Evolutionary conservation across 1,284 basidiomycete genomes (phyloP).

Genomic region (Cystobasidium pallidum): DNA sequence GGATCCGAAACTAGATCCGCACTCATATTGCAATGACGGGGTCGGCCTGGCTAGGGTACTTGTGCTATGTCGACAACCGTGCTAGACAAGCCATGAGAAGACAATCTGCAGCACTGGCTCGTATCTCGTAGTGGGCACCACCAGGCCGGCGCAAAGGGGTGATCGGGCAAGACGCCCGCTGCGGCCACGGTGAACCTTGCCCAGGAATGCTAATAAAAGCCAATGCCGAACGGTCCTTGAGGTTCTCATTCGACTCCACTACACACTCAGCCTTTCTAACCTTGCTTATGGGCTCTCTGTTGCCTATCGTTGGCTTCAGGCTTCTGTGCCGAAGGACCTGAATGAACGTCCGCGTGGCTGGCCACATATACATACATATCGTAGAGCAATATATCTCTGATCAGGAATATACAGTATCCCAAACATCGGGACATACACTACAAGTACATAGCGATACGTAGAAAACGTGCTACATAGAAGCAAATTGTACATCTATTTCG

Average conservation of each 20-base stretch:
- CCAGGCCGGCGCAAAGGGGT: not conserved
- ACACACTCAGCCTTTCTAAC: not conserved
- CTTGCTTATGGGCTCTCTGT: not conserved
- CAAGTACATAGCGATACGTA: not conserved
- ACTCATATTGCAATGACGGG: conserved; percentile 22
- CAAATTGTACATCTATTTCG: no score
- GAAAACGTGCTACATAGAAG: conserved; percentile 1
- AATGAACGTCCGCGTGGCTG: no score
- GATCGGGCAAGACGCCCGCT: not conserved
- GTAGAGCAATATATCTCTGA: no score
- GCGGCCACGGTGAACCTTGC: conserved; percentile 1
- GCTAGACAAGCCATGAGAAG: not conserved
- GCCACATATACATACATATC: no score
- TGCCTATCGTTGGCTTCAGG: no score
- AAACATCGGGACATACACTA: not conserved
- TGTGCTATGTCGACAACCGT: no score
- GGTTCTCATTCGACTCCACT: not conserved
- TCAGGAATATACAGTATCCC: no score
- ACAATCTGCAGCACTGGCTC: not conserved
- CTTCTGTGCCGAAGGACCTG: no score
- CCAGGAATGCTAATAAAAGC: conserved; percentile 2
- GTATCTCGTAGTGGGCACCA: not conserved
- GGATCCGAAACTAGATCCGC: conserved; percentile 37
- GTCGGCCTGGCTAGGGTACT: no score
- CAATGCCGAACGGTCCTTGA: not conserved